Conservation (phyloP, 2,329 filamentous ascomycete species). For the Trichoderma brevicompactum region DNA sequence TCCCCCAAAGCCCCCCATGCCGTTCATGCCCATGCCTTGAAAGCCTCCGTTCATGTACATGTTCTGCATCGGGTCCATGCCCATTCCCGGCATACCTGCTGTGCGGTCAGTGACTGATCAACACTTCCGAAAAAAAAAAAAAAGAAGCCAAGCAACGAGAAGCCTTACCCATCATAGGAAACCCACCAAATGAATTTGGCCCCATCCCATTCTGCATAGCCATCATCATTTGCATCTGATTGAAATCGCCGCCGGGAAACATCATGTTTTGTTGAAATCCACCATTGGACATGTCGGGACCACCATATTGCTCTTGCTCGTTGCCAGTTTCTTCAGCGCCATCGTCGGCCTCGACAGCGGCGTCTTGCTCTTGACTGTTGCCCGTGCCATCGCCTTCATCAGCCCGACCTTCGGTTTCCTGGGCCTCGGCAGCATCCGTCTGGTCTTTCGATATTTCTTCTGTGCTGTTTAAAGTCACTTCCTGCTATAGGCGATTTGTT, state of each 20-base stretch:
- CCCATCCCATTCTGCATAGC: slow-evolving; percentile 72
- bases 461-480: background rate
- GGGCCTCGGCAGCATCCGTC: background rate
- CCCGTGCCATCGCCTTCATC: slow-evolving; percentile 25
- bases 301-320: slow-evolving; percentile 41
- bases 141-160: background rate
- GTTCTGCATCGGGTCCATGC: slow-evolving; percentile 80
- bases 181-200: slow-evolving; percentile 58
- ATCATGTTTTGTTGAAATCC: slow-evolving; percentile 63
- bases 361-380: slow-evolving; percentile 14
- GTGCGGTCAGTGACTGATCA: slow-evolving; percentile 37
- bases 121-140: background rate
- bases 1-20: slow-evolving; percentile 77
- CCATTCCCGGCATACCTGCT: slow-evolving; percentile 77
- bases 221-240: slow-evolving; percentile 82
- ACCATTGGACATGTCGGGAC: slow-evolving; percentile 48
- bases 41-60: slow-evolving; percentile 81
- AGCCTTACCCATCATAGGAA: slow-evolving; percentile 85
- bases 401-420: background rate
- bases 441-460: slow-evolving; percentile 7
- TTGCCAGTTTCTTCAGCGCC: slow-evolving; percentile 39
- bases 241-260: slow-evolving; percentile 66
- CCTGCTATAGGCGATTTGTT: slow-evolving; percentile 5
- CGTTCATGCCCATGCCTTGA: slow-evolving; percentile 76
- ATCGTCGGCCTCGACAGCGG: slow-evolving; percentile 30